Evolutionary conservation across 441 rosid species (phyloP), one percentile per base, ranked within the genome.

Genomic region (Populus hybrid): DNA sequence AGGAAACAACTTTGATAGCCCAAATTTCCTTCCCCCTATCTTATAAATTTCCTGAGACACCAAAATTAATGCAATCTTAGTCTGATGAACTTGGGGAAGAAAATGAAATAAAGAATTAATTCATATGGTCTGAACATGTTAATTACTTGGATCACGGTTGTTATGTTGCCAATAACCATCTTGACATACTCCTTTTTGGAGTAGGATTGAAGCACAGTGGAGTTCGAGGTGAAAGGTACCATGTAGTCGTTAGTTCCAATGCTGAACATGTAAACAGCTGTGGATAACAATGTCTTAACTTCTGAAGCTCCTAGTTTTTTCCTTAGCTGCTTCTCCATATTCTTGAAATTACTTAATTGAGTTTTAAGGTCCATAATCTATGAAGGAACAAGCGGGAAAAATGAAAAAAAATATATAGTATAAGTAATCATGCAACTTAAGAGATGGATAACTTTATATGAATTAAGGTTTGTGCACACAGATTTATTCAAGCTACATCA

Each of bases 101-200:
- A 69, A 35, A 21, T 34, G 5, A 69, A 10, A 6, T 0, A 8
- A 69, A 24, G 26, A 35, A 30, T 24, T 24, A 72, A 34, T n/a
- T 3, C n/a, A 59, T 0, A 20, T 53, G 64, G 2, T 57, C 4
- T 0, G 4, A n/a, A 9, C 12, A n/a, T 18, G 35, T 59, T 18
- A 70, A 12, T 78, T 81, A 90, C 89, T 82, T 88, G 8, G 75
- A 88, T 59, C 5, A 70, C 80, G 4, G 42, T 28, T 20, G 87
- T 83, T 0, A 82, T 34, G 84, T 84, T 90, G 40, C 91, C 89
- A 23, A 86, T 82, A 71, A 86, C 88, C 80, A 86, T 75, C 8
- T 65, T 82, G 5, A 81, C 84, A 23, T 30, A 69, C 34, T 76
- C 66, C 23, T 76, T 5, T 32, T n/a, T 68, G 21, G 78, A 66